Evolutionary conservation across 2,329 filamentous ascomycete genomes (phyloP), one percentile per base, ranked within the genome.

Genomic region (Calonectria honghensis): DNA sequence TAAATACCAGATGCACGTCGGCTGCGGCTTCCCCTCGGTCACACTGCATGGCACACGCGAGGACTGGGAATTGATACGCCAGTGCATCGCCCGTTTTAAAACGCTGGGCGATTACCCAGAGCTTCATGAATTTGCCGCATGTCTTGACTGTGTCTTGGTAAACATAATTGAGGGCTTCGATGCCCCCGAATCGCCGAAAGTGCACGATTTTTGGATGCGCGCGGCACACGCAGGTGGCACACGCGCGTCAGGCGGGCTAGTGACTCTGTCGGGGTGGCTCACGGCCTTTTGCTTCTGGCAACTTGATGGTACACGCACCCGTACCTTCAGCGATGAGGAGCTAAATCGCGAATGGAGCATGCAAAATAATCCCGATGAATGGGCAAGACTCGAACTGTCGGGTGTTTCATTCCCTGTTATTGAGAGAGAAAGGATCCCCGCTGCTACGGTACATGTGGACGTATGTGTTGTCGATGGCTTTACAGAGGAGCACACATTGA

Each of bases 201-300:
- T 72, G 10, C 75, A 78, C 51, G 61, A 69, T 24, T 78, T 78
- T 24, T 74, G 76, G 76, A 78, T 77, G 75, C 70, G 73, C 16
- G 76, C 76, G 35, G 75, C 75, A 7, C 73, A 78, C 35, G 37
- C 70, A 52, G 45, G 64, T 24, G 75, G 76, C 2, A 13, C 7
- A 3, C 65, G 57, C 11, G 73, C 39, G 5, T 77, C 76, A 3
- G 61, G 54, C 3, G 69, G 54, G 32, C 3, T 73, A 0, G 45
- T 65, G 16, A 57, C 67, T 11, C 24, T 77, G 6, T 77, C 71
- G 2, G 75, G 76, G 18, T 78, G 75, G 76, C 48, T 77, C 41
- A 76, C 76, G 14, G 73, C 73, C 7, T 78, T 78, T 45, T 76
- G 66, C 29, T 74, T 73, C 64, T 77, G 75, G 73, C 35, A 73